Percentiles rank a stretch among this genome's conserved stretches.
These are phyloP conservation scores for Candida tunisiensis DNA, from an alignment of 1,139 yeast genomes.

Conservation along the genomic window DNA sequence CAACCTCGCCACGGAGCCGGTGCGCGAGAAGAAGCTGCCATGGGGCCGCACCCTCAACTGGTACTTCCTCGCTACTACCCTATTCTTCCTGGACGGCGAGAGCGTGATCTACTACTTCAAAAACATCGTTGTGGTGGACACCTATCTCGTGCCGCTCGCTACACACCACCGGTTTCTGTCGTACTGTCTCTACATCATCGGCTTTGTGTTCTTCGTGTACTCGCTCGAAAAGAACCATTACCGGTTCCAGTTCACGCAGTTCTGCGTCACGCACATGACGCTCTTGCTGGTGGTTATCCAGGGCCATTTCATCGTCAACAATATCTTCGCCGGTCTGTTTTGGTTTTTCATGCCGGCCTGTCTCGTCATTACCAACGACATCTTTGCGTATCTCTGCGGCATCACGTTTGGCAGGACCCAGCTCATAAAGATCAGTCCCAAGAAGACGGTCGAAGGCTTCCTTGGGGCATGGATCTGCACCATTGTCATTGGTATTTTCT, in stretches of 20 bases:
- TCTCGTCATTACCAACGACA: constrained; percentile 84
- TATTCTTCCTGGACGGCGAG: constrained; percentile 82
- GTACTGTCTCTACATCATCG: constrained; percentile 71
- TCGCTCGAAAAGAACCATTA: constrained; percentile 81
- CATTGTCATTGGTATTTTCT: constrained; percentile 48
- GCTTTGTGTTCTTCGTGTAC: constrained; percentile 80
- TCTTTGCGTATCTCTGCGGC: constrained; percentile 93
- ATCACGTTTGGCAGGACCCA: constrained; percentile 92
- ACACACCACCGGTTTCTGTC: constrained; percentile 71
- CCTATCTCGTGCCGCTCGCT: constrained; percentile 27
- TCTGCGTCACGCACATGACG: constrained; percentile 91
- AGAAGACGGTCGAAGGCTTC: constrained; percentile 95
- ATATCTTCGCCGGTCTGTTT: constrained; percentile 76
- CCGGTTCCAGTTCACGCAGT: constrained; percentile 84
- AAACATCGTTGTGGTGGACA: constrained; percentile 27
- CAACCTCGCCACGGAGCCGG: constrained; percentile 64
- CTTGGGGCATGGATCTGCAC: constrained; percentile 97
- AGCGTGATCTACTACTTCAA: constrained; percentile 50
- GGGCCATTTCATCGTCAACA: constrained; percentile 83
- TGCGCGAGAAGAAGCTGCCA: constrained; percentile 69
- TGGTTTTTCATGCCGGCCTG: constrained; percentile 93
- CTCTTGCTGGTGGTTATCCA: constrained; percentile 80
- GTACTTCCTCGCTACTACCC: constrained; percentile 56
- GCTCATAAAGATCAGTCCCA: constrained; percentile 85
- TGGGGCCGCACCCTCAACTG: constrained; percentile 77